phyloP scores from a whole-genome alignment of 2,329 filamentous ascomycete genomes.

The Mariannaea elegans region DNA sequence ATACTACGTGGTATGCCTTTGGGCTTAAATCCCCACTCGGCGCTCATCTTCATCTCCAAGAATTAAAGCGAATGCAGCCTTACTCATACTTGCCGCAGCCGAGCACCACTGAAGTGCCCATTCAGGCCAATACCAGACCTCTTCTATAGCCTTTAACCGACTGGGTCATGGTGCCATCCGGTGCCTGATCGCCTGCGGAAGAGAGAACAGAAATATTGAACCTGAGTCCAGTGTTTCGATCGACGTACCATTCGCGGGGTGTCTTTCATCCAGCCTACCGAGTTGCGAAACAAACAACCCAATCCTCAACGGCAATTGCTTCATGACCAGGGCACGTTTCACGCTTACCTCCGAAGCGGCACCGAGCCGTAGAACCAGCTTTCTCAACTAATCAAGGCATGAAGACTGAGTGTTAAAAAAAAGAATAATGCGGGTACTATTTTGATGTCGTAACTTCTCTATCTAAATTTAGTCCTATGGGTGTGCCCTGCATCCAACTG shows the following conservation, averaged over 20 bases:
- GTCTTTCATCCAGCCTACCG: neutral
- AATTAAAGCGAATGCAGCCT: neutral
- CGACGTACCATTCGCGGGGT: conserved; percentile 32
- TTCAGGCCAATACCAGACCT: neutral
- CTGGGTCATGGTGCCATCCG: conserved; percentile 32
- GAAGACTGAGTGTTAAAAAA: neutral
- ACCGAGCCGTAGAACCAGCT: neutral
- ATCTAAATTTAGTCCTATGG: conserved; percentile 34
- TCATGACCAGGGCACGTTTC: conserved; percentile 29
- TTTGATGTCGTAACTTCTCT: conserved; percentile 39
- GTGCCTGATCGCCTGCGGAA: conserved; percentile 26
- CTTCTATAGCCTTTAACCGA: conserved; percentile 3
- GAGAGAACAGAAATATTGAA: neutral
- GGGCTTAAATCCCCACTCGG: neutral
- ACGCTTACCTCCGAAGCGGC: conserved; percentile 1
- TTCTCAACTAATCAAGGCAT: neutral
- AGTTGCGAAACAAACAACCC: conserved; percentile 34
- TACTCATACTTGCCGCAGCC: neutral
- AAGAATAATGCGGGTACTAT: conserved; percentile 27
- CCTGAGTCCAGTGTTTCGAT: conserved; percentile 27
- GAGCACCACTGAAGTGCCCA: neutral
- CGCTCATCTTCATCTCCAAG: neutral
- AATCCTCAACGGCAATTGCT: conserved; percentile 24
- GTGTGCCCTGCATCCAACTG: conserved; percentile 36
- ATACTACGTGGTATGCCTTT: neutral